A percentile compares a stretch with the other conserved stretches of the same genome.
These are phyloP conservation scores for Aspergillus sclerotiicarbonarius DNA, from an alignment of 495 filamentous ascomycete genomes.

Conservation along the genomic window DNA sequence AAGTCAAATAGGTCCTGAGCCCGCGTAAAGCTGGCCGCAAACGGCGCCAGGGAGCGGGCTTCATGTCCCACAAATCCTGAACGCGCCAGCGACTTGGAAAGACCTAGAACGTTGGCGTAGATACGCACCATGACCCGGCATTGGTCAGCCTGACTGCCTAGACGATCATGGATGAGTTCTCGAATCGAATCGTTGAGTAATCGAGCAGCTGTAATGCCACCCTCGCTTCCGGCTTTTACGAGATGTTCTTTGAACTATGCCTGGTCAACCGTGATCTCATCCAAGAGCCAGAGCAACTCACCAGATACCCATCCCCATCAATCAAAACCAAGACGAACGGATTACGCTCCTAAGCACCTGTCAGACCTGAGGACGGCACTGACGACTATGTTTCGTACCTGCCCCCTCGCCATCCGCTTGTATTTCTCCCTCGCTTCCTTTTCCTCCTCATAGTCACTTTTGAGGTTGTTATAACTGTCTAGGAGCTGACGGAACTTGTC, in stretches of 20 bases:
- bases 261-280: not conserved
- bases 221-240: slow-evolving; percentile 49
- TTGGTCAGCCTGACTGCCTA: slow-evolving; percentile 47
- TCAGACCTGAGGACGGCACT: not conserved
- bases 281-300: slow-evolving; percentile 9
- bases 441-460: slow-evolving; percentile 58
- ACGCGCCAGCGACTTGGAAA: slow-evolving; percentile 52
- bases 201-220: slow-evolving; percentile 56
- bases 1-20: slow-evolving; percentile 60
- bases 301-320: slow-evolving; percentile 61
- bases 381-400: slow-evolving; percentile 26
- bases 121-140: slow-evolving; percentile 61
- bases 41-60: slow-evolving; percentile 51
- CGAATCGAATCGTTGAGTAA: slow-evolving; percentile 50
- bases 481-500: slow-evolving; percentile 42
- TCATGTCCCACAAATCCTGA: slow-evolving; percentile 48
- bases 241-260: slow-evolving; percentile 55
- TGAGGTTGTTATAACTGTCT: slow-evolving; percentile 49
- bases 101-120: slow-evolving; percentile 55
- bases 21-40: slow-evolving; percentile 58
- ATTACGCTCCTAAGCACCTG: slow-evolving; percentile 44
- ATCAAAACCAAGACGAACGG: slow-evolving; percentile 60
- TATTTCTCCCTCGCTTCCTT: slow-evolving; percentile 52
- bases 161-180: slow-evolving; percentile 41
- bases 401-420: slow-evolving; percentile 50